Conservation (phyloP, 805 yeast genomes). For the Pichia gijzeniarum region DNA sequence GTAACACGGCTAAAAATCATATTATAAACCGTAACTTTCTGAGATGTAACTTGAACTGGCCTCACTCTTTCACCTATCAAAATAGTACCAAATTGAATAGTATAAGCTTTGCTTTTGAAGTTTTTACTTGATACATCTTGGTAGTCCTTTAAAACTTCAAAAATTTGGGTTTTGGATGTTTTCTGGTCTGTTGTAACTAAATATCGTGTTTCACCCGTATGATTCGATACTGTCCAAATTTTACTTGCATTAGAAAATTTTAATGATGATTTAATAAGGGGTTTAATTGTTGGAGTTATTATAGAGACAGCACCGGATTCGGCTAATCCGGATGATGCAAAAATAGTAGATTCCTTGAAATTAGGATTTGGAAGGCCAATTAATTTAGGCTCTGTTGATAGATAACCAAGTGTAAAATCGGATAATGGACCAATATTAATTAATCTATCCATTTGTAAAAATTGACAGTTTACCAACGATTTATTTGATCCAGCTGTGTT, state of each 20-base stretch:
- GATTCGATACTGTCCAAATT: conserved; percentile 59
- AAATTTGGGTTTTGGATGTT: conserved; percentile 60
- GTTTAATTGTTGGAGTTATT: conserved; percentile 63
- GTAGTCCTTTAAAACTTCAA: conserved; percentile 55
- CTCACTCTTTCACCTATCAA: conserved; percentile 35
- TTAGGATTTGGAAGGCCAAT: conserved; percentile 68
- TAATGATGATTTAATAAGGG: conserved; percentile 58
- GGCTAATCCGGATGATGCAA: conserved; percentile 64
- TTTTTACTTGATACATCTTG: conserved; percentile 54
- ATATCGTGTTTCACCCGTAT: conserved; percentile 39
- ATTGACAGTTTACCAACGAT: conserved; percentile 27
- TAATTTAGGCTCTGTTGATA: conserved; percentile 45
- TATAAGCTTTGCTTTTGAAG: conserved; percentile 55
- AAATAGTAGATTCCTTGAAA: conserved; percentile 55
- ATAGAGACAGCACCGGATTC: conserved; percentile 49
- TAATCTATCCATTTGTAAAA: conserved; percentile 47
- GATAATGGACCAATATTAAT: conserved; percentile 69
- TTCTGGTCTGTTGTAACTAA: conserved; percentile 66
- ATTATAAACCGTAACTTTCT: conserved; percentile 56
- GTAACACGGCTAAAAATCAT: conserved; percentile 49
- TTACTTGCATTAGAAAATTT: conserved; percentile 66
- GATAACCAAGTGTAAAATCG: conserved; percentile 57
- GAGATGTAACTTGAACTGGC: conserved; percentile 70
- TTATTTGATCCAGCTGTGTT: conserved; percentile 7
- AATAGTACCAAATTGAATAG: conserved; percentile 57